phyloP scores from a whole-genome alignment of 2,329 filamentous ascomycete genomes.

The Capronia americana region DNA sequence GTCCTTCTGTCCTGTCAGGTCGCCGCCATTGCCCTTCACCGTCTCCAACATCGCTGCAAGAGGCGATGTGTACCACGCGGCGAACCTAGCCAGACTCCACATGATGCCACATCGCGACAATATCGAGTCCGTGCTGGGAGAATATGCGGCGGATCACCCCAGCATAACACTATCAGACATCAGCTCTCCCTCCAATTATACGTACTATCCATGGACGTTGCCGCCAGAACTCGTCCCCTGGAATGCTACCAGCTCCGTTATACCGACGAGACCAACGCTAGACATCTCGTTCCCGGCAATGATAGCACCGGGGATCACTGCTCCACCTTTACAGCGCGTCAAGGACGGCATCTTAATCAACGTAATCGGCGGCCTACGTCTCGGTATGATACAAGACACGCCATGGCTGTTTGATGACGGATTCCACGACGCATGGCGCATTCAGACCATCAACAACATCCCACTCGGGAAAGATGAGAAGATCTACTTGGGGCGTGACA shows the following conservation, averaged over 20 bases:
- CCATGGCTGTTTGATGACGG: slow-evolving; percentile 42
- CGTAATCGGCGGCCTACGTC: slow-evolving; percentile 64
- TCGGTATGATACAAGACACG: slow-evolving; percentile 58
- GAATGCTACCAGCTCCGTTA: slow-evolving; percentile 77
- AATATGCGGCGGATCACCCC: slow-evolving; percentile 62
- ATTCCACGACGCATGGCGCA: slow-evolving; percentile 53
- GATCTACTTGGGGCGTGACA: slow-evolving; percentile 77
- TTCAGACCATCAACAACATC: slow-evolving; percentile 81
- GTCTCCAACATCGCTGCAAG: slow-evolving; percentile 81
- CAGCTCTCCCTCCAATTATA: slow-evolving; percentile 74
- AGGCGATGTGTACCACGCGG: slow-evolving; percentile 84
- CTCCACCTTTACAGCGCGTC: slow-evolving; percentile 61
- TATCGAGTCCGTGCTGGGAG: slow-evolving; percentile 62
- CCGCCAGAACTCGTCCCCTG: slow-evolving; percentile 74
- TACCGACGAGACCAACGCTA: slow-evolving; percentile 74
- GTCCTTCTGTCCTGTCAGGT: slow-evolving; percentile 67
- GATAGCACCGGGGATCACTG: slow-evolving; percentile 55
- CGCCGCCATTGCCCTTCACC: slow-evolving; percentile 66
- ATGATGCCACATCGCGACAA: slow-evolving; percentile 68
- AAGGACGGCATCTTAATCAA: slow-evolving; percentile 66
- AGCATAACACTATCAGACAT: slow-evolving; percentile 62
- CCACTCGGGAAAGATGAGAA: slow-evolving; percentile 86
- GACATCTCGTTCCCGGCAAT: slow-evolving; percentile 70
- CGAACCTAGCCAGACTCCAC: slow-evolving; percentile 81
- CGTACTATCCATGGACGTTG: slow-evolving; percentile 91